phyloP scores from a whole-genome alignment of 2,329 filamentous ascomycete species.

The Sclerotinia sclerotiorum region DNA sequence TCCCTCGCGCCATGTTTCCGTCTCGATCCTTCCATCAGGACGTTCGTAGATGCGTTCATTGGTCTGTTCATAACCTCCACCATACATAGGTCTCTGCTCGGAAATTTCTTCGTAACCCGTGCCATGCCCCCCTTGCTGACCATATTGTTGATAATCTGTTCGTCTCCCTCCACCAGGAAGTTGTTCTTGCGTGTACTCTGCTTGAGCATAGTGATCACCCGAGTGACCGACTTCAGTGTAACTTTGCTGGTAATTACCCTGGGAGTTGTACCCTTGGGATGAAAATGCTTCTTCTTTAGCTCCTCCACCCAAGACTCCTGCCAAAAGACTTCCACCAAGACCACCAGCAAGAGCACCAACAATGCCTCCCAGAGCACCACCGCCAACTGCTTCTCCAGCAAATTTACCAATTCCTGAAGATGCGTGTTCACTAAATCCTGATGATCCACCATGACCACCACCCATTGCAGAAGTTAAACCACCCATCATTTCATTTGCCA shows the following conservation, averaged over 20 bases:
- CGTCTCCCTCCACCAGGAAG: constrained; percentile 57
- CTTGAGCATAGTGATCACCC: constrained; percentile 37
- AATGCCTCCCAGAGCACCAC: constrained; percentile 67
- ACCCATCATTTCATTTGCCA: constrained; percentile 55
- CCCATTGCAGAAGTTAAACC: constrained; percentile 54
- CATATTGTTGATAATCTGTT: constrained; percentile 62
- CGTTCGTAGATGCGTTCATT: constrained; percentile 53
- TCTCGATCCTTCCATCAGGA: constrained; percentile 40
- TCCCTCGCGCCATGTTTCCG: constrained; percentile 32
- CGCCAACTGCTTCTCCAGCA: constrained; percentile 60
- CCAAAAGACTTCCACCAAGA: constrained; percentile 65
- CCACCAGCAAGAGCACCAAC: constrained; percentile 68
- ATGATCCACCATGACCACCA: constrained; percentile 33
- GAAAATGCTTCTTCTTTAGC: constrained; percentile 51
- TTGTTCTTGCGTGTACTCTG: constrained; percentile 51
- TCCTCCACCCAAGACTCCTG: constrained; percentile 54
- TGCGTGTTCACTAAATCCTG: constrained; percentile 22
- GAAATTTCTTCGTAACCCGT: constrained; percentile 60
- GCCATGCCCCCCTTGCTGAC: constrained; percentile 44
- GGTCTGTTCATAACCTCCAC: constrained; percentile 58
- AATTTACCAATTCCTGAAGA: constrained; percentile 47
- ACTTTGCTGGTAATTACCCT: constrained; percentile 61
- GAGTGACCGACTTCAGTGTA: constrained; percentile 62
- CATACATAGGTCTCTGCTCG: constrained; percentile 52
- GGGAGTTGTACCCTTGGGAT: constrained; percentile 53